Percentiles rank a stretch among this genome's conserved stretches.
These are phyloP conservation scores for Dendrobium chrysotoxum DNA, from an alignment of 106 monocot genomes.

Conservation along the genomic window DNA sequence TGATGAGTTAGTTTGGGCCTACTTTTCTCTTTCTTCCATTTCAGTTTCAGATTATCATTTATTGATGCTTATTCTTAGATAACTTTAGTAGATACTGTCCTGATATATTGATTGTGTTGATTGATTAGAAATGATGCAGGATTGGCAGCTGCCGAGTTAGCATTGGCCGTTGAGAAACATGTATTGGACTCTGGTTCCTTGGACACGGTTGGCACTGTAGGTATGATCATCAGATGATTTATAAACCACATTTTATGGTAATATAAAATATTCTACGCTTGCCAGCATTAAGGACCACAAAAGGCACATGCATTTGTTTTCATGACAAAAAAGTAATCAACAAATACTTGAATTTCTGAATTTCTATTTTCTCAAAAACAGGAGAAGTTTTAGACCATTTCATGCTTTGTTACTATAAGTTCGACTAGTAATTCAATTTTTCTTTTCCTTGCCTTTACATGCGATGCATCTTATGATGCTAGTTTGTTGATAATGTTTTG, in stretches of 20 bases:
- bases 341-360: not conserved
- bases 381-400: not conserved
- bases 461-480: not conserved
- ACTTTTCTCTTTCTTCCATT: not conserved
- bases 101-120: slow-evolving; percentile 5
- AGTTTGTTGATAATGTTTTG: not conserved
- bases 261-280: not conserved
- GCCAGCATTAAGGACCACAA: not conserved
- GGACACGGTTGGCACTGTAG: slow-evolving; percentile 97
- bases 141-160: slow-evolving; percentile 89
- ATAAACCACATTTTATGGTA: not conserved
- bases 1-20: not conserved
- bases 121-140: slow-evolving; percentile 91
- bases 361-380: not conserved
- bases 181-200: slow-evolving; percentile 84
- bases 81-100: slow-evolving; percentile 1
- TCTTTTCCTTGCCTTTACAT: not conserved
- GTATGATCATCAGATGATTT: slow-evolving; percentile 30
- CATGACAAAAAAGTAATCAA: not conserved
- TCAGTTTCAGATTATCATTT: not conserved
- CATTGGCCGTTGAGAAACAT: slow-evolving; percentile 91
- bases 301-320: not conserved
- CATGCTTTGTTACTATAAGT: not conserved
- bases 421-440: not conserved
- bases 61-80: not conserved